Percentiles rank a stretch among this genome's conserved stretches.
phyloP scores from a whole-genome alignment of 305 asterid genomes.

The Fraxinus greggii region DNA sequence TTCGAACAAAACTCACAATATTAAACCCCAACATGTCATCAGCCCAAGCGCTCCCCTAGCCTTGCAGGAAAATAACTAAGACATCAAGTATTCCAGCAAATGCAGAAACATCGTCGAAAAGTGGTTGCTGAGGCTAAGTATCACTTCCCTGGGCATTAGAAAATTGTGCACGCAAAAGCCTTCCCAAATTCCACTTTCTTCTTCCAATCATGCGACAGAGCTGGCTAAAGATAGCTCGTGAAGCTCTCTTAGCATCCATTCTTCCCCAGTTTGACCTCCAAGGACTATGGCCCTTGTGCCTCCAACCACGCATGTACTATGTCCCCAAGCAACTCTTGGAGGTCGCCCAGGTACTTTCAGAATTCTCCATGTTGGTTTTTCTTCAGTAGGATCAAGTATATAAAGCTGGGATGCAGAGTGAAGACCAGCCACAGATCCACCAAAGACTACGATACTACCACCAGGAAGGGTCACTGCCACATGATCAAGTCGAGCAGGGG shows the following conservation, averaged over 20 bases:
- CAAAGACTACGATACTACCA: not conserved
- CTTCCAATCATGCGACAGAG: not conserved
- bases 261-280: not conserved
- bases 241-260: conserved; percentile 15
- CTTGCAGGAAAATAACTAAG: not conserved
- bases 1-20: not conserved
- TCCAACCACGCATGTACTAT: not conserved
- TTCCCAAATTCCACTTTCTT: not conserved
- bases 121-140: not conserved
- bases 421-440: conserved; percentile 1
- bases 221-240: conserved; percentile 17
- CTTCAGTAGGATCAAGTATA: not conserved
- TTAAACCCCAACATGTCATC: not conserved
- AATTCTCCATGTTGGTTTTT: not conserved
- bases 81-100: not conserved
- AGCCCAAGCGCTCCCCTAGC: not conserved
- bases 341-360: not conserved
- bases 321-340: conserved; percentile 3
- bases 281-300: not conserved
- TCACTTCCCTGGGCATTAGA: not conserved
- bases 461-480: not conserved
- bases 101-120: not conserved
- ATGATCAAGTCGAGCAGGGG: conserved; percentile 15
- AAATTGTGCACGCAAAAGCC: not conserved
- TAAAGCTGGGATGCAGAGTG: conserved; percentile 1